Evolutionary conservation across 192 early-diverging fungal species (phyloP), one percentile per base, ranked within the genome.

Genomic region (Oehlia diaphana): DNA sequence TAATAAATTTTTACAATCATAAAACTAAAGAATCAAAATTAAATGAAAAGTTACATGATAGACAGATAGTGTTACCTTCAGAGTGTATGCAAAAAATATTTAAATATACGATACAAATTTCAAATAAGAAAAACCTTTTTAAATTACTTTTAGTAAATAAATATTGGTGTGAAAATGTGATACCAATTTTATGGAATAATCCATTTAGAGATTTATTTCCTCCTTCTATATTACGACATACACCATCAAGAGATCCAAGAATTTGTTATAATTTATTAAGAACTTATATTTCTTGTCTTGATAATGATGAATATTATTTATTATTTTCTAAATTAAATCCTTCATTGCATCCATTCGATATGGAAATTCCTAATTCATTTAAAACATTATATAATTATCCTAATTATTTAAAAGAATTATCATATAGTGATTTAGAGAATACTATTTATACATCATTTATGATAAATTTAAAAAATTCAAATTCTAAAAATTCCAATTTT

Each of bases 161-260:
- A 68, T 37, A 68, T 19, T 68, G 66, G 66, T 68, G 31, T 68
- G 37, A 35, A 19, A 37, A 68, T 68, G 66, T 37, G 4, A 68
- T 68, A 8, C 66, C 66, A 68, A 35, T 35, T 8, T 68, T 68
- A 68, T 68, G 66, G 66, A 37, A 5, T 19, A 68, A 68, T 68
- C 66, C 66, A 28, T 68, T 68, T 68, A 68, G 19, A 68, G n/a
- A 31, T 28, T 58, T 21, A 19, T 19, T 58, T 14, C 50, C 50
- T 4, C 14, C 50, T 19, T 14, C 13, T 21, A 19, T 13, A 4
- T 58, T 3, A 19, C 16, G 50, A 19, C 50, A 19, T 58, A 58
- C 13, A 4, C 5, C 14, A 14, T 58, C 50, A 58, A 58, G 50
- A 58, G 50, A 58, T 19, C 50, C 50, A 19, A 58, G 3, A 12